A percentile compares a stretch with the other conserved stretches of the same genome.
These are phyloP conservation scores for Kalaharituber pfeilii DNA, from an alignment of 2,329 filamentous ascomycete genomes.

Conservation along the genomic window DNA sequence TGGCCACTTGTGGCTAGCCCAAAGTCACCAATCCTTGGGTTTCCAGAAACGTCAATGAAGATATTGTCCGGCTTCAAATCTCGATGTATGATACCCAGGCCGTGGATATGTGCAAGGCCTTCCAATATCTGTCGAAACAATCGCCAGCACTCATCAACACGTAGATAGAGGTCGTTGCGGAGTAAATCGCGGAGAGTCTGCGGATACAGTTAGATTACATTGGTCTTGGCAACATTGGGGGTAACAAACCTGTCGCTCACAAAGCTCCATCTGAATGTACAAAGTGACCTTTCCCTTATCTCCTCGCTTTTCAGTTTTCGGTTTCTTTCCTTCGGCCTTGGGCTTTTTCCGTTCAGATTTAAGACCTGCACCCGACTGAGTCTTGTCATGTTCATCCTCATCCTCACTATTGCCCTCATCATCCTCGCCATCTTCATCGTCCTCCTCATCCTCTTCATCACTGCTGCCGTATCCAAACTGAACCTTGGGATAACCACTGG, in stretches of 20 bases:
- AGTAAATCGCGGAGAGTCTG: conserved; percentile 79
- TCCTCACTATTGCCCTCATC: conserved; percentile 30
- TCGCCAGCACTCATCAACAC: conserved; percentile 68
- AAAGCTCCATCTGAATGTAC: conserved; percentile 99
- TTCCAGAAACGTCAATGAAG: conserved; percentile 79
- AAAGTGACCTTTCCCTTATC: conserved; percentile 45
- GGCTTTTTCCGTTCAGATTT: background rate
- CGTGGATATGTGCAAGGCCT: conserved; percentile 76
- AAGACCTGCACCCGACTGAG: conserved; percentile 19
- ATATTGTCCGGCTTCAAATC: conserved; percentile 96
- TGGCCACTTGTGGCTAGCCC: conserved; percentile 83
- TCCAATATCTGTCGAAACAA: conserved; percentile 83
- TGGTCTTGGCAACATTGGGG: conserved; percentile 5
- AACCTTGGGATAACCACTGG: conserved; percentile 56
- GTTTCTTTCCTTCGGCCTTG: background rate
- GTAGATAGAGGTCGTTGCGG: conserved; percentile 52
- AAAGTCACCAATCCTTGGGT: conserved; percentile 93
- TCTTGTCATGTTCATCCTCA: conserved; percentile 25
- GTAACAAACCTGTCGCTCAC: conserved; percentile 54
- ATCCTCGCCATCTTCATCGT: conserved; percentile 29
- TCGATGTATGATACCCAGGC: conserved; percentile 79
- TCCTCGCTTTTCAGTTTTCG: conserved; percentile 16
- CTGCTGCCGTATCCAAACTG: conserved; percentile 53
- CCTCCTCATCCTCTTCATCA: conserved; percentile 25
- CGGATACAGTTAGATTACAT: conserved; percentile 10